phyloP scores from a whole-genome alignment of 2,329 filamentous ascomycete genomes.

The Fusarium temperatum region DNA sequence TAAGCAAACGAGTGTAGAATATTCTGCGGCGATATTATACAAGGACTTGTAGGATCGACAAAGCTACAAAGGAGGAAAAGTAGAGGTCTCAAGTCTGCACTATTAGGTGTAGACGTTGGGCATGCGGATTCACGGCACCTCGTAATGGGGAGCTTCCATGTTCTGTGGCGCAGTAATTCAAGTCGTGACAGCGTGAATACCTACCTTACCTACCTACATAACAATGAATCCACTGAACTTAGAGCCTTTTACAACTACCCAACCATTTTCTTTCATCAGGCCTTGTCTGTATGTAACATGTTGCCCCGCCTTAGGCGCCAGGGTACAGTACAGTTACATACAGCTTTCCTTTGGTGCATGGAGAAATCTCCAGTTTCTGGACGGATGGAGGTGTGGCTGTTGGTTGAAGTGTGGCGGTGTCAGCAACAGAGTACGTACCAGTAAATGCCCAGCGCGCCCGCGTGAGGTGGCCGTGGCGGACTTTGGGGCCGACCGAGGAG shows the following conservation, averaged over 20 bases:
- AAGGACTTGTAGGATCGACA: conserved; percentile 3
- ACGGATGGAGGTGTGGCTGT: background rate
- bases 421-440: conserved; percentile 15
- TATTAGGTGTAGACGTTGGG: conserved; percentile 3
- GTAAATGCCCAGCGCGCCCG: background rate
- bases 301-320: conserved; percentile 20
- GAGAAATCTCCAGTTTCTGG: conserved; percentile 6
- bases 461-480: conserved; percentile 21
- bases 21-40: background rate
- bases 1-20: conserved; percentile 4
- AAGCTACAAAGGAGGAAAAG: background rate
- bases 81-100: background rate
- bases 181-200: background rate
- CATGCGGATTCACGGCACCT: background rate
- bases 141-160: background rate
- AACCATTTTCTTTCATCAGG: conserved; percentile 9
- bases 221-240: background rate
- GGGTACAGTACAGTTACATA: background rate
- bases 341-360: background rate
- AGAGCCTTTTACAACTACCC: conserved; percentile 7
- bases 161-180: conserved; percentile 27
- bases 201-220: background rate
- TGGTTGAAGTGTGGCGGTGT: conserved; percentile 25
- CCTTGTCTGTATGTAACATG: background rate
- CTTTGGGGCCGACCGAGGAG: conserved; percentile 3